Evolutionary conservation across 2,329 filamentous ascomycete species (phyloP).

Genomic region (Neodidymelliopsis sp.): DNA sequence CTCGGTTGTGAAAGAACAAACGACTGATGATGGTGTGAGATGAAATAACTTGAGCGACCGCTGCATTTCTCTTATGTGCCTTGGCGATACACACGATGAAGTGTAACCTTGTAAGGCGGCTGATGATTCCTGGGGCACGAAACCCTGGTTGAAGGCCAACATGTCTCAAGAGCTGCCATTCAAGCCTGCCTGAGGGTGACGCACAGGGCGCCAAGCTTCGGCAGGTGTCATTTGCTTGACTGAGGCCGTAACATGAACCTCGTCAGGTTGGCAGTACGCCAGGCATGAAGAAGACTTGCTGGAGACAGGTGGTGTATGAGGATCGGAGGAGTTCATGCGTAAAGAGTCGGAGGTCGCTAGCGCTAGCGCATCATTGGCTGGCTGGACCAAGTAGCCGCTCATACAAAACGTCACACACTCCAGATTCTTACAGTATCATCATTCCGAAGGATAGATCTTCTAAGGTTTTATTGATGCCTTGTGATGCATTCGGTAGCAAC

Average conservation of each 20-base stretch:
- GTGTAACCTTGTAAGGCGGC: conserved; percentile 37
- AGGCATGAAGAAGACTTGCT: conserved; percentile 44
- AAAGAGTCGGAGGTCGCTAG: conserved; percentile 30
- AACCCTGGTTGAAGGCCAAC: conserved; percentile 50
- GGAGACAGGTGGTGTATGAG: conserved; percentile 49
- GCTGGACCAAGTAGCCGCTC: conserved; percentile 19
- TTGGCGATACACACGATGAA: conserved; percentile 43
- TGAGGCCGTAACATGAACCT: conserved; percentile 39
- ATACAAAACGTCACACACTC: conserved; percentile 24
- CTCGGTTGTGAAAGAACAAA: conserved; percentile 36
- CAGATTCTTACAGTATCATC: conserved; percentile 25
- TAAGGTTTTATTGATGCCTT: conserved; percentile 47
- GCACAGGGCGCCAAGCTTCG: conserved; percentile 37
- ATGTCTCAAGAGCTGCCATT: conserved; percentile 47
- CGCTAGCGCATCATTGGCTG: conserved; percentile 27
- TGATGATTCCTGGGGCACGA: conserved; percentile 47
- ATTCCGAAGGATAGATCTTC: conserved; percentile 37
- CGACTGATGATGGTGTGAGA: conserved; percentile 44
- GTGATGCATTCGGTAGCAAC: conserved; percentile 34
- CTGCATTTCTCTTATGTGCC: conserved; percentile 42
- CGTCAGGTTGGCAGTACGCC: conserved; percentile 28
- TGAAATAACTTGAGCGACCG: conserved; percentile 38
- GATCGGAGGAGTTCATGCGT: conserved; percentile 36
- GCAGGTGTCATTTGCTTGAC: conserved; percentile 34
- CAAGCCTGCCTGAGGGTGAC: conserved; percentile 34